Evolutionary conservation across 1,284 basidiomycete genomes (phyloP).

Genomic region (Rhizopogon parksii): DNA sequence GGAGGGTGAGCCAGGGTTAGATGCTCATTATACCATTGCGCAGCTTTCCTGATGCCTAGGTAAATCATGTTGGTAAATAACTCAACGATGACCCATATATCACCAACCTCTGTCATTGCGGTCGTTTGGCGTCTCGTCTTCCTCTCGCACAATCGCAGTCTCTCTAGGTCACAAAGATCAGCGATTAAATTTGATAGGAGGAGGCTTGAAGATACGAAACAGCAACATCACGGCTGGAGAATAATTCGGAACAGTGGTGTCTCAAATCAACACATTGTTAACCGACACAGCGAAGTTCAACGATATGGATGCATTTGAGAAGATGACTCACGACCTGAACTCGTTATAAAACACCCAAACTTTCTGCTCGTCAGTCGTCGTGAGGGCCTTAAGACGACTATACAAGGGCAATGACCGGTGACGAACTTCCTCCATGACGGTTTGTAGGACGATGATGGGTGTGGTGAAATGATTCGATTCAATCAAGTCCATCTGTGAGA

Average conservation of each 20-base stretch:
- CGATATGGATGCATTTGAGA: too few species aligned
- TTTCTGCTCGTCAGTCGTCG: conserved; percentile 73
- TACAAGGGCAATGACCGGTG: conserved; percentile 92
- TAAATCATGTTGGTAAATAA: not conserved
- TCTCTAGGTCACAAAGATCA: conserved; percentile 41
- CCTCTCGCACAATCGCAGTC: conserved; percentile 68
- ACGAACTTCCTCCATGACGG: conserved; percentile 92
- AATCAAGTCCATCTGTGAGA: conserved; percentile 81
- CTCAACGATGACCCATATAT: not conserved
- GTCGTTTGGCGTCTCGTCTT: conserved; percentile 82
- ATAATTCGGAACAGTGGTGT: not conserved
- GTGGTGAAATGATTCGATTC: conserved; percentile 69
- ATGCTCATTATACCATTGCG: conserved; percentile 81
- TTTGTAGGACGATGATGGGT: conserved; percentile 88
- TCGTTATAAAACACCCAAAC: conserved; percentile 93
- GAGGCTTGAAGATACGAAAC: not conserved
- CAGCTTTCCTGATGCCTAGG: conserved; percentile 76
- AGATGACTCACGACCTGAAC: conserved; percentile 63
- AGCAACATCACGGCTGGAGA: not conserved
- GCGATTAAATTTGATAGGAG: not conserved
- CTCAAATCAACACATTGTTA: not conserved
- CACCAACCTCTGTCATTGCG: conserved; percentile 80
- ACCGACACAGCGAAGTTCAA: not conserved
- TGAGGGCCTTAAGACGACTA: conserved; percentile 81
- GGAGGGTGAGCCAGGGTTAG: conserved; percentile 48